Conservation (phyloP, 331 rosid species). For the Acacia concinna region DNA sequence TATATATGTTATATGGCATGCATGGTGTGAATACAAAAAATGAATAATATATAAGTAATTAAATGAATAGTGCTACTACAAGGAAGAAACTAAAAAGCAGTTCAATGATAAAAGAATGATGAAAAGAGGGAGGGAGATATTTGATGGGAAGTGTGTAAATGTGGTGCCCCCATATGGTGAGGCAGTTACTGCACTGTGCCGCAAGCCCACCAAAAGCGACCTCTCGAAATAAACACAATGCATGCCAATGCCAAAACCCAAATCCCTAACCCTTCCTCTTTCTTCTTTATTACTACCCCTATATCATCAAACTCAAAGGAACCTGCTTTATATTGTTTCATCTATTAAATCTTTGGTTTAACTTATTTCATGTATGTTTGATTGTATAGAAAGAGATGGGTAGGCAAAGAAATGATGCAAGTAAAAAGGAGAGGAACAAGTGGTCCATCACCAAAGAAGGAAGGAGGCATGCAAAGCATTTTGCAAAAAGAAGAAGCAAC, state of each 20-base stretch:
- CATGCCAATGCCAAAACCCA: neutral
- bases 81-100: neutral
- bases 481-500: conserved; percentile 5
- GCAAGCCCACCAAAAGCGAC: conserved; percentile 38
- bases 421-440: neutral
- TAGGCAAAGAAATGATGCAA: neutral
- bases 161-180: neutral
- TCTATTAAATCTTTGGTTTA: no score
- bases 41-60: no score
- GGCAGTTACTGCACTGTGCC: conserved; percentile 36
- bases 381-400: neutral
- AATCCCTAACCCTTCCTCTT: neutral
- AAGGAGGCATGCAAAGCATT: neutral
- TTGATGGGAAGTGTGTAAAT: neutral
- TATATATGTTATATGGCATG: neutral
- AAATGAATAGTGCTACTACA: no score
- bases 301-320: neutral
- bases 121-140: neutral
- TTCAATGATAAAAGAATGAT: conserved; percentile 8
- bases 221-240: neutral
- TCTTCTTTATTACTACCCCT: neutral
- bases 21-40: neutral
- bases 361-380: neutral
- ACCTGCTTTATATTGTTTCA: no score
- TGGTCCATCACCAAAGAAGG: neutral